Conservation (phyloP, 139 green algal genomes). For the Micromonas commoda region DNA sequence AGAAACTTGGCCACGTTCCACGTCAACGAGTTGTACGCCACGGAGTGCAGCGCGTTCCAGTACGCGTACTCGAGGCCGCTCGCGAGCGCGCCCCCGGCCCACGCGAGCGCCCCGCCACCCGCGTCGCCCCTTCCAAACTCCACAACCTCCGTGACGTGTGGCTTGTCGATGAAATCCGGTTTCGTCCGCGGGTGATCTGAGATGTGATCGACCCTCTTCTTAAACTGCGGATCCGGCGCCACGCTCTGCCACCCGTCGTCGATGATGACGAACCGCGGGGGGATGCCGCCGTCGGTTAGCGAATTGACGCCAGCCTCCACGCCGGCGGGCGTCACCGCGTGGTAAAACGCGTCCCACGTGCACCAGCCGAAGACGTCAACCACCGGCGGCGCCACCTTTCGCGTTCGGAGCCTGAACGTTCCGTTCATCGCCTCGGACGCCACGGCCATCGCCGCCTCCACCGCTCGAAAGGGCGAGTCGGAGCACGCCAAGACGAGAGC, state of each 20-base stretch:
- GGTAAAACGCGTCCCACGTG: constrained; percentile 98
- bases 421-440: constrained; percentile 3
- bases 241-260: constrained; percentile 51
- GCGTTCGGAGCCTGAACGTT: constrained; percentile 37
- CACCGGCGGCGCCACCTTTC: constrained; percentile 61
- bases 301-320: constrained; percentile 57
- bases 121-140: too few species aligned
- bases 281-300: constrained; percentile 34
- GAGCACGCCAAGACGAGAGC: not conserved
- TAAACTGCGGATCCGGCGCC: not conserved
- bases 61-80: not conserved
- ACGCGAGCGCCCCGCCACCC: too few species aligned
- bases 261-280: constrained; percentile 49
- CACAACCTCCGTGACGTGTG: too few species aligned
- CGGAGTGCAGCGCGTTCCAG: not conserved
- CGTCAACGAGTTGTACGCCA: not conserved
- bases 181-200: too few species aligned
- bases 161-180: too few species aligned
- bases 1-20: not conserved
- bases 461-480: constrained; percentile 2
- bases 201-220: too few species aligned
- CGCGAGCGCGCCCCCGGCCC: not conserved
- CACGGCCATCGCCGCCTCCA: constrained; percentile 35
- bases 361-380: constrained; percentile 93
- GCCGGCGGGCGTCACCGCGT: constrained; percentile 66